phyloP scores from a whole-genome alignment of 164 flowering plant genomes.

The Nelumbo lutea region DNA sequence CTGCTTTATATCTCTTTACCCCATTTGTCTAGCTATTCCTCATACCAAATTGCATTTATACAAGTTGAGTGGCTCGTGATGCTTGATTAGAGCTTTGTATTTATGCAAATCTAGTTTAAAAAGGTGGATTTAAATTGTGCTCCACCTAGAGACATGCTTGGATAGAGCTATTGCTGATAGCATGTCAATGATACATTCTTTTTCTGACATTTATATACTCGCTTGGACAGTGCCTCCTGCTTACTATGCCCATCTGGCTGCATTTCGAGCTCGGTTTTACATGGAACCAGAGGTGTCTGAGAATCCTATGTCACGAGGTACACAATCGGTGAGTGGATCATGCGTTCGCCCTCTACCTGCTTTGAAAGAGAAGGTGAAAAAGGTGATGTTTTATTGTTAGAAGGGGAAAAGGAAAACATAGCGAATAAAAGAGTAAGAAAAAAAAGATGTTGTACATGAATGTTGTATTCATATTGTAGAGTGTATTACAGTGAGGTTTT shows the following conservation, averaged over 20 bases:
- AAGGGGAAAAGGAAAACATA: neutral
- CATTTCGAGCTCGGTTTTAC: constrained; percentile 55
- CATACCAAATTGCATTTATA: too few species aligned
- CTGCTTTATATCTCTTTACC: too few species aligned
- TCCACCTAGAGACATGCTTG: too few species aligned
- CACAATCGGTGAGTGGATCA: constrained; percentile 7
- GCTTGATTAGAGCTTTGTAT: too few species aligned
- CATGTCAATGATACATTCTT: too few species aligned
- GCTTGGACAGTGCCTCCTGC: constrained; percentile 44
- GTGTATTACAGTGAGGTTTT: neutral
- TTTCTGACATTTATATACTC: neutral
- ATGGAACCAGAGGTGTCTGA: constrained; percentile 37
- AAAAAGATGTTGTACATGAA: constrained; percentile 15
- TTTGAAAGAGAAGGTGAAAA: constrained; percentile 39
- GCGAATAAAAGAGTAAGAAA: neutral
- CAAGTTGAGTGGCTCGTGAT: too few species aligned
- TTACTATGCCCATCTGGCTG: constrained; percentile 58
- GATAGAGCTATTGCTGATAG: too few species aligned
- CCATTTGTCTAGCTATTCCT: too few species aligned
- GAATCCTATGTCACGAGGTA: constrained; percentile 12
- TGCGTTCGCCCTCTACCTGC: constrained; percentile 29
- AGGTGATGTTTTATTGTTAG: constrained; percentile 43
- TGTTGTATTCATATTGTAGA: constrained; percentile 15
- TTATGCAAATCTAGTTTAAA: too few species aligned
- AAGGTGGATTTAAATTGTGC: too few species aligned